Evolutionary conservation across 176 grass and related monocot species (phyloP), one percentile per base, ranked within the genome.

Genomic region (Eleusine coracana): DNA sequence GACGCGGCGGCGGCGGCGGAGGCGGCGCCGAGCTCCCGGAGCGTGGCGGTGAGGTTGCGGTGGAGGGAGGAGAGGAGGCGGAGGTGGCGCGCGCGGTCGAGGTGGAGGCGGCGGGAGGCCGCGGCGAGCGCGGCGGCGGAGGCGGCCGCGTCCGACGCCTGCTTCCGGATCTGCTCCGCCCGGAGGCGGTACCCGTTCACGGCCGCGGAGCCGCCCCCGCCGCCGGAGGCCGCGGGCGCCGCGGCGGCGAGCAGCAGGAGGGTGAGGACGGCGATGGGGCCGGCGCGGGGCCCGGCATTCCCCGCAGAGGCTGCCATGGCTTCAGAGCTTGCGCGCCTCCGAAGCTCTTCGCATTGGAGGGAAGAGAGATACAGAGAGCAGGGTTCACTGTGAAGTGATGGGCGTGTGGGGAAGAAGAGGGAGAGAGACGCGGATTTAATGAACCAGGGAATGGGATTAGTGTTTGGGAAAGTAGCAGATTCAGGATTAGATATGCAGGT

Each of bases 41-140:
- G 96, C 31, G 92, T 88, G 45, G 55, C 27, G 58, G 96, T 94
- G 85, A 96, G 92, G 90, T 99, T 95, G 64, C 89, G 90, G 59
- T 92, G 88, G 69, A 96, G 93, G 18, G 92, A 87, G 68, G 89
- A 83, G 27, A 96, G 94, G 44, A 99, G 78, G 60, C 96, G 96
- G 20, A 92, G 87, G 82, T 92, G 93, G 3, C 84, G 88, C 49
- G 93, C 83, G 77, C 68, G 88, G 87, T 92, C 90, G 36, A 95
- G 87, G 75, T 95, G 90, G 65, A 95, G 90, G 46, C 88, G 66
- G 36, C 92, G 92, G 14, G 92, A 91, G 13, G 86, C 90, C 11
- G 85, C 88, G 28, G 92, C 82, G 59, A 92, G 88, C 25, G 87
- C 78, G 6, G 82, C 82, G 11, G 89, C 89, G 7, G 90, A 40